phyloP scores from a whole-genome alignment of 768 basidiomycete genomes.

The Amyloporia xantha region DNA sequence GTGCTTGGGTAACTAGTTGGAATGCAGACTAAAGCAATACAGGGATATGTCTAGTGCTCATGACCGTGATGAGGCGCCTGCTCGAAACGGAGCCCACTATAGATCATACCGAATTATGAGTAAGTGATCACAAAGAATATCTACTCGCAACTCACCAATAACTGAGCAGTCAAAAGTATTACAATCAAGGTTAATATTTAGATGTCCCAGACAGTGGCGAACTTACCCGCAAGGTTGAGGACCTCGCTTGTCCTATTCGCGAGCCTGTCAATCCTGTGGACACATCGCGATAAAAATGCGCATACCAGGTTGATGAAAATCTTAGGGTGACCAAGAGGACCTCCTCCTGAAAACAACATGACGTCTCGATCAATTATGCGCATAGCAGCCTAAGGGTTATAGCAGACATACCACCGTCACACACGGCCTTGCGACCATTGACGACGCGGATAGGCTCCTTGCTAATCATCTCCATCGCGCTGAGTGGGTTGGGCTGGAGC shows the following conservation, averaged over 20 bases:
- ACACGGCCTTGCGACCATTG: conserved; percentile 77
- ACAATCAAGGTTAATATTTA: no score
- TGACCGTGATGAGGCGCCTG: conserved; percentile 73
- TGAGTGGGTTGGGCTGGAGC: conserved; percentile 82
- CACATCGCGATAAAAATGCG: conserved; percentile 9
- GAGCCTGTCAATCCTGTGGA: conserved; percentile 3
- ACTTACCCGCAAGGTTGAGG: conserved; percentile 87
- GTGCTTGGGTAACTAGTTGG: no score
- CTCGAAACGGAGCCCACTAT: conserved; percentile 85
- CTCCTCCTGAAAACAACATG: conserved; percentile 58
- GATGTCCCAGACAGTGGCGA: no score
- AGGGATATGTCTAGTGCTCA: conserved; percentile 17
- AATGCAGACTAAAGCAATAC: no score
- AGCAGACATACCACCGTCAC: conserved; percentile 90
- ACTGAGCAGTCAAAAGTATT: conserved; percentile 15
- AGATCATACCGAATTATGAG: neutral
- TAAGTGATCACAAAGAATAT: neutral
- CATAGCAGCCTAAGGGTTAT: conserved; percentile 9
- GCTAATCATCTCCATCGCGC: conserved; percentile 85
- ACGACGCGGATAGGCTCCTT: conserved; percentile 83
- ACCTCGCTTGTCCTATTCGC: conserved; percentile 74
- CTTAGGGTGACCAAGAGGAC: conserved; percentile 94
- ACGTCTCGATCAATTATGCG: neutral
- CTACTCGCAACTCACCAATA: conserved; percentile 28
- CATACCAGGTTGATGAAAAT: conserved; percentile 92